Evolutionary conservation across 2,329 filamentous ascomycete genomes (phyloP).

Genomic region (Pleochaeta shiraiana): DNA sequence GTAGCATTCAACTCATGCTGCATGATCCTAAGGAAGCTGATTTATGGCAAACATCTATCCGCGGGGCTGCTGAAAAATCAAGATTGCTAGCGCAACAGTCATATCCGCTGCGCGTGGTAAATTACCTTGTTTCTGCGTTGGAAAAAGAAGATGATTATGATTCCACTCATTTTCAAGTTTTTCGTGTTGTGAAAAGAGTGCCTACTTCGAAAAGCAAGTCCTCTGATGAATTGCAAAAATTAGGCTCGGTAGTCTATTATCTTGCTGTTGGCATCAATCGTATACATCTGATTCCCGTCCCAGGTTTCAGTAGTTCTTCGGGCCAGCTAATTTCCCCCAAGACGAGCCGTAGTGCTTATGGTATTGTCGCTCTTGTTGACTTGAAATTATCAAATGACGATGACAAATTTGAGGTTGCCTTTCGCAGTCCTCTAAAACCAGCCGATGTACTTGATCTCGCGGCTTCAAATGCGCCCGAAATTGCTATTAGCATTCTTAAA

Average conservation of each 20-base stretch:
- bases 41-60: slow-evolving; percentile 39
- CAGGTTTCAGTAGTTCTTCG: slow-evolving; percentile 31
- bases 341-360: slow-evolving; percentile 29
- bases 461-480: slow-evolving; percentile 39
- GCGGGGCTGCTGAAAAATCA: slow-evolving; percentile 33
- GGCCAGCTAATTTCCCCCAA: slow-evolving; percentile 22
- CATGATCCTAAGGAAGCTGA: slow-evolving; percentile 41
- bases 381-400: slow-evolving; percentile 37
- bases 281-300: slow-evolving; percentile 43
- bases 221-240: slow-evolving; percentile 42
- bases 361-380: slow-evolving; percentile 37
- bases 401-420: slow-evolving; percentile 44
- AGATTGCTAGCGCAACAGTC: slow-evolving; percentile 28
- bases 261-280: slow-evolving; percentile 48
- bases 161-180: slow-evolving; percentile 42
- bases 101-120: slow-evolving; percentile 35
- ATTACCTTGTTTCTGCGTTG: slow-evolving; percentile 37
- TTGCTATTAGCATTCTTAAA: slow-evolving; percentile 37
- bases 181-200: slow-evolving; percentile 44
- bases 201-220: slow-evolving; percentile 29
- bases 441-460: slow-evolving; percentile 36
- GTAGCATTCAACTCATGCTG: slow-evolving; percentile 41
- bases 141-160: slow-evolving; percentile 49
- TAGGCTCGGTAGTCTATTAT: slow-evolving; percentile 42
- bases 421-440: slow-evolving; percentile 33